Evolutionary conservation across 2,329 filamentous ascomycete species (phyloP), one percentile per base, ranked within the genome.

Genomic region (Fusarium musae): DNA sequence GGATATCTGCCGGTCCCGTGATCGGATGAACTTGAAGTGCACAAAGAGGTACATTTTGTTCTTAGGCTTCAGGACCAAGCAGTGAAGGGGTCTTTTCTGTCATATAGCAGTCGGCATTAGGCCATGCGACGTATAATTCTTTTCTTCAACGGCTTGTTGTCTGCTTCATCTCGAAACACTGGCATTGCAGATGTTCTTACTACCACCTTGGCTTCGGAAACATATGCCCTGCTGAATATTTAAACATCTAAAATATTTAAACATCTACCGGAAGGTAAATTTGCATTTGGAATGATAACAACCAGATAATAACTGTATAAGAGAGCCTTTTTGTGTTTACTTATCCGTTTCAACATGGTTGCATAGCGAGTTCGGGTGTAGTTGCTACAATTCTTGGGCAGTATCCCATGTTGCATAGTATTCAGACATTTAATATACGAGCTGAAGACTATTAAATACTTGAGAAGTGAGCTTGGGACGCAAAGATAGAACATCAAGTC

Each of bases 381-480:
- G n/a, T 23, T 52, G 4, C 11, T 19, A 23, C 6, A 52, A 34
- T 34, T 34, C 6, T 19, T 23, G 11, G 8, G n/a, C 6, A 50
- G 11, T 10, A 50, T 7, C 10, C 21, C 4, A 34, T 23, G 16
- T 2, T 23, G 8, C 5, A 19, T 19, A 34, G n/a, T 19, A 19
- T 34, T 1, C 2, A 23, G n/a, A 50, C 2, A 4, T 50, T 34
- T 7, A 6, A 23, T 34, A 50, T 15, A 19, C 11, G 0, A 6
- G 3, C 0, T 8, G 30, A 15, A 17, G 8, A 10, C 16, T 6
- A 47, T 3, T 16, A 16, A 30, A n/a, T 19, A 47, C 2, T 3
- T n/a, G 0, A 16, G 7, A 16, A 16, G 9, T 11, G 3, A 11
- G 5, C 23, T 10, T 23, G 7, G 5, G 3, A 4, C n/a, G 4